phyloP scores from a whole-genome alignment of 352 stramenopile species.

The Globisporangium spiculum region DNA sequence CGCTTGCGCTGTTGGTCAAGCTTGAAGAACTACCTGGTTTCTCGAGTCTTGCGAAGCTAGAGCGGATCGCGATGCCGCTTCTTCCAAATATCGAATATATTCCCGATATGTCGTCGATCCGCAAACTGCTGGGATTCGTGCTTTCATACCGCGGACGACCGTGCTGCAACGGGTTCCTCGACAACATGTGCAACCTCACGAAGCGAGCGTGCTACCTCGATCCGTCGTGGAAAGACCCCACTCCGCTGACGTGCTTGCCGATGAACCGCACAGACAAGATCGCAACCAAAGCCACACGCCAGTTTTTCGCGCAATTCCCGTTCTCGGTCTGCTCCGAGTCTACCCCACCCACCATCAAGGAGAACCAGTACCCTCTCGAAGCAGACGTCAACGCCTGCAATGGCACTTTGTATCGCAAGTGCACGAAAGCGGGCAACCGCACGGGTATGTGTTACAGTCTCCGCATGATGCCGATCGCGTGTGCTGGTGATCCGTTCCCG shows the following conservation, averaged over 20 bases:
- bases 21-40: not conserved
- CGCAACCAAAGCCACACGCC: not conserved
- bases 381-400: constrained; percentile 30
- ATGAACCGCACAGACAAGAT: not conserved
- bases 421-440: constrained; percentile 12
- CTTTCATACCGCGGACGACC: not conserved
- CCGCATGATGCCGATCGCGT: constrained; percentile 9
- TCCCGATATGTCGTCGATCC: constrained; percentile 11
- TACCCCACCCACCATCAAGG: not conserved
- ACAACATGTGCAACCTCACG: constrained; percentile 11
- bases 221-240: not conserved
- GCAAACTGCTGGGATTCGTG: not conserved
- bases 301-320: not conserved
- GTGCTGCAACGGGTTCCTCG: constrained; percentile 22
- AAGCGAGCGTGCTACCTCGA: constrained; percentile 6
- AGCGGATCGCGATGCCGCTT: not conserved
- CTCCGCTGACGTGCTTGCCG: not conserved
- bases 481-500: not conserved
- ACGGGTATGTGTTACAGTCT: constrained; percentile 29
- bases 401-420: constrained; percentile 36
- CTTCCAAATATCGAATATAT: not conserved
- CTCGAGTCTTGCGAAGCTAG: not conserved
- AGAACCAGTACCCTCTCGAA: constrained; percentile 1
- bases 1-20: not conserved
- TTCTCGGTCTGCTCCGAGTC: not conserved